Base-by-base conservation (phyloP, 139 green algal genomes). In the Ulvella scutata region DNA sequence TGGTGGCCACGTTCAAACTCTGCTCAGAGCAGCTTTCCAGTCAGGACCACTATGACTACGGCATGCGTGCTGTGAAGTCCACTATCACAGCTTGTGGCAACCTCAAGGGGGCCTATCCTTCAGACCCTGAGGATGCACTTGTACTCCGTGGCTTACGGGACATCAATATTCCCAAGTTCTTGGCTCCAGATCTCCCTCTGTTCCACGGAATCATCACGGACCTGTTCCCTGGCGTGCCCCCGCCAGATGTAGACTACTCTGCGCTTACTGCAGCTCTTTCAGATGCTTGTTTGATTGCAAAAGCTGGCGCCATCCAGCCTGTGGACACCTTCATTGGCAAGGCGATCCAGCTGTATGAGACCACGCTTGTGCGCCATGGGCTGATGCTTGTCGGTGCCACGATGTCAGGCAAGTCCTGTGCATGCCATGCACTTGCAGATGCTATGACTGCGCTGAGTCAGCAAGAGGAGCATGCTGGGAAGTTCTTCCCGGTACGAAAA, bases 331-430 rank as follows among this genome's bases (percentile, higher is more conserved):
- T 91, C 44, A 33, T 88, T 29, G 81, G 60, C 38, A 94, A 94
- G 82, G 81, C 88, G 21, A 92, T 94, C 59, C 89, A 94, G 84
- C 85, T 94, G 79, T 93, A 92, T 75, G 89, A 94, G 82, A 94
- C 87, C 34, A 94, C 89, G 28, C 80, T 92, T 26, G 88, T 94
- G 73, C 83, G 89, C 21, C 89, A 94, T 81, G 89, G 89, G 3
- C 87, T 94, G 23, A 94, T 94, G 89, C 82, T 94, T 34, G 89
- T 94, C 23, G 88, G 88, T 2, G 88, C 87, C 39, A 93, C 89
- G 61, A 88, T 89, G 79, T 88, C 82, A 6, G 89, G 89, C 75
- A 94, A 94, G 85, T 92, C 89, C 2, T 83, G 74, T 72, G 85
- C 78, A 77, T 93, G 90, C 80, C 79, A 83, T 35, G 67, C 61